Percentiles rank a stretch among this genome's conserved stretches.
phyloP scores from a whole-genome alignment of 2,329 filamentous ascomycete genomes.

The Colletotrichum salicis region DNA sequence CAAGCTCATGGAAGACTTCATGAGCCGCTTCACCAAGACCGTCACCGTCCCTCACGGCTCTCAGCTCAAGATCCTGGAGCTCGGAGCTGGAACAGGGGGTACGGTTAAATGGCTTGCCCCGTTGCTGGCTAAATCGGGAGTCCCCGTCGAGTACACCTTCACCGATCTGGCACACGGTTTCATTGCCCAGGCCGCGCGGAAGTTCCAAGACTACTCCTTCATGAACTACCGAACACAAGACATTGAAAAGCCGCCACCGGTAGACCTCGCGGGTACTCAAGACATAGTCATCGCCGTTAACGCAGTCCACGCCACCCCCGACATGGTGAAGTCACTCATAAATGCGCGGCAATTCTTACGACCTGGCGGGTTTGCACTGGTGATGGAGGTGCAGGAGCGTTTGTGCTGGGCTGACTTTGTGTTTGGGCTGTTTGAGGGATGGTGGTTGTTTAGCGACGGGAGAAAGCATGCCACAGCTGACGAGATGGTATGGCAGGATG shows the following conservation, averaged over 20 bases:
- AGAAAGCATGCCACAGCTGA: constrained; percentile 31
- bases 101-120: constrained; percentile 37
- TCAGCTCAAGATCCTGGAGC: constrained; percentile 6
- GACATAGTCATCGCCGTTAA: constrained; percentile 48
- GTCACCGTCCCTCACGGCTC: not conserved
- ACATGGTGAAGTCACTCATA: constrained; percentile 34
- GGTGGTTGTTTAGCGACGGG: constrained; percentile 51
- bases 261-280: constrained; percentile 40
- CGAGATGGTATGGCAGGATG: constrained; percentile 13
- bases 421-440: constrained; percentile 51
- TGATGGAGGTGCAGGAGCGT: constrained; percentile 47
- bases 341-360: constrained; percentile 42
- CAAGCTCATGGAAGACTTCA: constrained; percentile 20
- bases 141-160: constrained; percentile 50
- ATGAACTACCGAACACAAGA: constrained; percentile 19
- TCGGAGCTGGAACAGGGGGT: constrained; percentile 15
- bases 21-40: not conserved
- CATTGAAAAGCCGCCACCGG: constrained; percentile 20
- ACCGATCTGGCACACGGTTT: constrained; percentile 50
- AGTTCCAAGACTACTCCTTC: constrained; percentile 27
- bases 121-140: constrained; percentile 40
- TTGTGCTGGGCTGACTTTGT: constrained; percentile 47
- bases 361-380: constrained; percentile 46
- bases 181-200: constrained; percentile 42
- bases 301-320: constrained; percentile 47